Base-by-base conservation (phyloP, 257 asterid species). In the Striga asiatica region DNA sequence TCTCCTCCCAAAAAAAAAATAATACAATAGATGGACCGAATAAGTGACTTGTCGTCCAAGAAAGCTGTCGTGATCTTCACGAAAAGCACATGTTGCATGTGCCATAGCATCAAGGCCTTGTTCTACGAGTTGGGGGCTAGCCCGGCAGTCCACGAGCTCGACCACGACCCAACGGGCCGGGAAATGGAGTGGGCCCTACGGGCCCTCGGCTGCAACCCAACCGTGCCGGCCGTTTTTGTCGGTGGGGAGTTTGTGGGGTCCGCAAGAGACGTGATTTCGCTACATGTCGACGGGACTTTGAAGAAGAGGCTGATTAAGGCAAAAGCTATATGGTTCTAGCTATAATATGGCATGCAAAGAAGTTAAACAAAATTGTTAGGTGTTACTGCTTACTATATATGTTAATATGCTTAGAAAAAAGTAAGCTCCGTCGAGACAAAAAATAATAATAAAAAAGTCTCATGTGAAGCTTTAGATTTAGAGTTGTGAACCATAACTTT, bases 31-130 rank as follows among this genome's bases (percentile, higher is more conserved):
- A 67, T 83, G 96, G 96, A 87, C 4, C 77, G 71, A 62, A 49
- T 84, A 3, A 65, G 72, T 24, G 94, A 87, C 8, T 74, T 83
- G 65, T 75, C 96, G 2, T 72, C 89, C 1, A 72, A 81, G 82
- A 83, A 70, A 21, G 94, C 87, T 0, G 81, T 76, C 18, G 96
- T 83, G 64, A 78, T 86, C 69, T 86, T 86, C 76, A 86, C 92
- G 6, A 83, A 83, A 66, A 86, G 96, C 73, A 72, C 94, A 20
- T 86, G 96, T 50, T 86, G 94, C 81, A 83, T 86, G 96, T 83
- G 92, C 62, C 88, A 86, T 47, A 81, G 86, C 83, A 74, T 83
- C 62, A 81, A 83, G 81, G 81, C 82, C 9, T 66, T 86, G 60
- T 86, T 86, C 63, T 77, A 83, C 21, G 87, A 87, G 3, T 58